A percentile compares a stretch with the other conserved stretches of the same genome.
Evolutionary conservation across 257 asterid species (phyloP).

Genomic region (Gentiana dahurica): DNA sequence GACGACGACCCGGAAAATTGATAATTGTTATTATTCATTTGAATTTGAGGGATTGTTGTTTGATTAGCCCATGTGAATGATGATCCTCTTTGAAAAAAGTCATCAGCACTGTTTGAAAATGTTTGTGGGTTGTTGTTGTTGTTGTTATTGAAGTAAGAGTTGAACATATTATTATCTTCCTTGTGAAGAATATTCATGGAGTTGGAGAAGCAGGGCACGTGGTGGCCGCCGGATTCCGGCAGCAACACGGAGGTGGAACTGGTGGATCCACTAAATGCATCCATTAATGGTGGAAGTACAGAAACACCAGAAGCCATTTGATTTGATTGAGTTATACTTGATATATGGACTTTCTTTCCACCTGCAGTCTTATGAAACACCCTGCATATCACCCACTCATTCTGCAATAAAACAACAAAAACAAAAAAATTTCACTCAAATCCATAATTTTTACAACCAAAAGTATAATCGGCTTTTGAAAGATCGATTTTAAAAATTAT

Average conservation of each 20-base stretch:
- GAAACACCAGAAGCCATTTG: slow-evolving; percentile 18
- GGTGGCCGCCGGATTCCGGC: slow-evolving; percentile 21
- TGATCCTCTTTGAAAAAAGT: slow-evolving; percentile 14
- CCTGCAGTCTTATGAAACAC: slow-evolving; percentile 73
- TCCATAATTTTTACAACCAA: neutral
- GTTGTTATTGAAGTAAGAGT: slow-evolving; percentile 14
- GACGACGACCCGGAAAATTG: slow-evolving; percentile 13
- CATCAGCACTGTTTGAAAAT: slow-evolving; percentile 18
- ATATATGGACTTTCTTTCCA: slow-evolving; percentile 63
- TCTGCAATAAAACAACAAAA: slow-evolving; percentile 24
- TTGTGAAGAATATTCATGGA: slow-evolving; percentile 12
- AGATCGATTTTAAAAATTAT: too few relatives aligned
- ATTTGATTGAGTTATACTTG: slow-evolving; percentile 40
- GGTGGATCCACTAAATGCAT: slow-evolving; percentile 15
- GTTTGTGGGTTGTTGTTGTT: slow-evolving; percentile 16
- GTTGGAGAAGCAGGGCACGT: slow-evolving; percentile 97
- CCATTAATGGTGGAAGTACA: slow-evolving; percentile 53
- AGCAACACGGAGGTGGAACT: slow-evolving; percentile 7
- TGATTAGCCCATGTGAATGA: slow-evolving; percentile 6
- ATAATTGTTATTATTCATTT: slow-evolving; percentile 22
- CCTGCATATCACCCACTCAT: slow-evolving; percentile 94
- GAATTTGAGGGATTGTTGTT: slow-evolving; percentile 31
- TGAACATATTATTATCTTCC: slow-evolving; percentile 28
- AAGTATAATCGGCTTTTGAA: neutral
- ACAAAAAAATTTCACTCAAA: neutral